These are phyloP conservation scores for Vaucheria bursata DNA, from an alignment of 352 stramenopile species.

Conservation along the genomic window DNA sequence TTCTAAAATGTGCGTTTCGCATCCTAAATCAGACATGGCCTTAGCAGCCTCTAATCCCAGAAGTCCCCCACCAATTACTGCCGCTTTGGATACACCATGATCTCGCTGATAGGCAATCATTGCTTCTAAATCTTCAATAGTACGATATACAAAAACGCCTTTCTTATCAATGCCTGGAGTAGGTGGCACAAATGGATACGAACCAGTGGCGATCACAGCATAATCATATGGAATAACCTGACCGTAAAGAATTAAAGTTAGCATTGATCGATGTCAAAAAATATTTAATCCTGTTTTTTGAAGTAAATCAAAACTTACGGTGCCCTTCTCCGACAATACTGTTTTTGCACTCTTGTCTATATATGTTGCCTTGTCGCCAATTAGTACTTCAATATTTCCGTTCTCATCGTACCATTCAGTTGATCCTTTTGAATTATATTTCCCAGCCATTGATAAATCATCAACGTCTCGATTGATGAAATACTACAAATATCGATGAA, in stretches of 20 bases:
- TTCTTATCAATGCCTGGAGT: conserved; percentile 66
- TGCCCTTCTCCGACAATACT: conserved; percentile 55
- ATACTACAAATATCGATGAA: conserved; percentile 71
- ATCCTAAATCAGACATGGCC: conserved; percentile 73
- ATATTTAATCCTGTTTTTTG: too few species aligned
- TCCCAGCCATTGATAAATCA: conserved; percentile 65
- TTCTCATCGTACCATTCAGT: conserved; percentile 68
- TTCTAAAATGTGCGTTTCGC: conserved; percentile 75
- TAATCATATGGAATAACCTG: conserved; percentile 71
- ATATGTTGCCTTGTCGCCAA: conserved; percentile 62
- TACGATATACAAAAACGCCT: conserved; percentile 83
- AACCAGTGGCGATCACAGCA: conserved; percentile 75
- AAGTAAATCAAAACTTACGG: conserved; percentile 17
- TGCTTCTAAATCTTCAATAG: conserved; percentile 74
- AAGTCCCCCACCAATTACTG: conserved; percentile 69
- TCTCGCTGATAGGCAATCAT: conserved; percentile 66
- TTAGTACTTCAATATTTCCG: conserved; percentile 61
- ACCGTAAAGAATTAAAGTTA: too few species aligned
- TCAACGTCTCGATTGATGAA: conserved; percentile 78
- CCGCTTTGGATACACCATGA: conserved; percentile 57
- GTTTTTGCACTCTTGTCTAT: conserved; percentile 67
- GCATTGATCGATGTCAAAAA: too few species aligned
- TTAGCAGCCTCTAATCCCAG: conserved; percentile 72
- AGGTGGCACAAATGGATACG: conserved; percentile 68
- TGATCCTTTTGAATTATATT: conserved; percentile 55